Evolutionary conservation across 352 stramenopile species (phyloP), one percentile per base, ranked within the genome.

Genomic region (Phytophthora nicotianae): DNA sequence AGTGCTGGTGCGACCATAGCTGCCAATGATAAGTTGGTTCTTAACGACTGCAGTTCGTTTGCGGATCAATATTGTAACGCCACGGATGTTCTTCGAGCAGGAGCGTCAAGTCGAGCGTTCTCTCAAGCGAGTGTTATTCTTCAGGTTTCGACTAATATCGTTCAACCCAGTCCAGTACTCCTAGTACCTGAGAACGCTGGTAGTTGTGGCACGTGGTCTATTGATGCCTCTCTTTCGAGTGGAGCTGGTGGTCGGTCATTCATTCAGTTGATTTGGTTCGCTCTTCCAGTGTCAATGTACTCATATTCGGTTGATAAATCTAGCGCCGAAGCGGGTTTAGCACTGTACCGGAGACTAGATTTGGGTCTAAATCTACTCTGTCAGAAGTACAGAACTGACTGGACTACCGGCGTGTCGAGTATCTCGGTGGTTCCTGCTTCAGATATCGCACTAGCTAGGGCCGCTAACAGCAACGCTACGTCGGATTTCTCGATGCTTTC

Each of bases 41-140:
- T 93, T 17, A 82, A 88, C 54, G 73, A 79, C 2, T 93, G 84
- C 43, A 58, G 45, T 0, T 61, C 65, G 4, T 88, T 88, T 23
- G 56, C 46, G 0, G 71, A 80, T 9, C 75, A 88, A 54, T 63
- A 73, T 11, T 91, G 82, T 24, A 71, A 78, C 42, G 78, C 82
- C 3, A 54, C 42, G 0, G 65, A 65, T 23, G 82, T 89, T 1
- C 43, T 91, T 11, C 72, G 82, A 21, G 82, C 82, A 4, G 46
- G 68, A 1, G 62, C 74, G 23, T 77, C 74, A 5, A 91, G 82
- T 58, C 79, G 82, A 0, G 68, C 75, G 2, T 91, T 85, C 41
- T 80, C 79, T 2, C 82, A 89, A 45, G 80, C 68, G 10, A 80
- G 52, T 9, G 61, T 89, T 1, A 43, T 43, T 1, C 54, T 91